phyloP scores from a whole-genome alignment of 2,329 filamentous ascomycete genomes.

The Fusarium sp. region DNA sequence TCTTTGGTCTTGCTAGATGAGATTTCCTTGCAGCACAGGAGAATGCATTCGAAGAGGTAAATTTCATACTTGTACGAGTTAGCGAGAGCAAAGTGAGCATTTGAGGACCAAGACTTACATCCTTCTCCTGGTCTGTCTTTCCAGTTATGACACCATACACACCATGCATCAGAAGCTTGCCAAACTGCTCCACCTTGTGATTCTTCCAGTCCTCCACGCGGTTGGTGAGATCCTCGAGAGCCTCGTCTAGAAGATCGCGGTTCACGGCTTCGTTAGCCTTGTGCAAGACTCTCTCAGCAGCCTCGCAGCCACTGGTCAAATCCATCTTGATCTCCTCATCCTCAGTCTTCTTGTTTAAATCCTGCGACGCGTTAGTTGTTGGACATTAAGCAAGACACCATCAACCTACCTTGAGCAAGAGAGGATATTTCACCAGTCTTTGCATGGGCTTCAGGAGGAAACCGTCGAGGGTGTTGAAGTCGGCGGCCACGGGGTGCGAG shows the following conservation, averaged over 20 bases:
- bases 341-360: conserved; percentile 86
- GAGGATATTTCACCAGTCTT: conserved; percentile 90
- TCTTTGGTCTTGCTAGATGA: conserved; percentile 85
- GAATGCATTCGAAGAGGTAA: conserved; percentile 94
- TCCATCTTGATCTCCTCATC: conserved; percentile 77
- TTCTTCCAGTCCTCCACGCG: conserved; percentile 98
- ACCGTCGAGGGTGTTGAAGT: conserved; percentile 87
- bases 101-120: conserved; percentile 64
- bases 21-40: conserved; percentile 96
- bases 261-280: conserved; percentile 93
- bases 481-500: conserved; percentile 82
- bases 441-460: conserved; percentile 98
- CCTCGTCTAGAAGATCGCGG: conserved; percentile 84
- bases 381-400: conserved; percentile 5
- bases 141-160: conserved; percentile 92
- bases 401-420: conserved; percentile 79
- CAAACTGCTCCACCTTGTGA: conserved; percentile 90
- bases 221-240: conserved; percentile 80
- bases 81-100: conserved; percentile 45
- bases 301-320: conserved; percentile 79
- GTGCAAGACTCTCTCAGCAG: conserved; percentile 82
- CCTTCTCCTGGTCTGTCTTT: conserved; percentile 90
- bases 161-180: conserved; percentile 86
- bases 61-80: conserved; percentile 82
- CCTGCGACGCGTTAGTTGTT: conserved; percentile 62